Percentiles rank a stretch among this genome's conserved stretches.
These are phyloP conservation scores for Pycnococcus provasolii DNA, from an alignment of 139 green algal species.

Conservation along the genomic window DNA sequence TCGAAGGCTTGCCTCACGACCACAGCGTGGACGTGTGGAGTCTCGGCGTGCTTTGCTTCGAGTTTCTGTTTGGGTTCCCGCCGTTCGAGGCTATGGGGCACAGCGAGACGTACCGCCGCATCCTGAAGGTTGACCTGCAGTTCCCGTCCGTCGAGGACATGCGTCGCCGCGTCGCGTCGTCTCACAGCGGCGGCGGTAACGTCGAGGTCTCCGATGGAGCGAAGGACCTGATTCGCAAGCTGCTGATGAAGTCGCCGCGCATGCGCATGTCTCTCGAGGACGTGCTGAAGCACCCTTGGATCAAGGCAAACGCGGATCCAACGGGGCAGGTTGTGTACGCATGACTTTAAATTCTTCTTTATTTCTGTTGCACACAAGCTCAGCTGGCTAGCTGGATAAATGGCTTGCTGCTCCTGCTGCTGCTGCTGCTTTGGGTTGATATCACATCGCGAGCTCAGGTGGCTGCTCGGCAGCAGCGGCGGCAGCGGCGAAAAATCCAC, in stretches of 20 bases:
- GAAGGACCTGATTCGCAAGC: constrained; percentile 72
- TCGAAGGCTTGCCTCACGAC: constrained; percentile 41
- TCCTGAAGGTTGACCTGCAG: constrained; percentile 75
- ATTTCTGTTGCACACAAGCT: too few species aligned
- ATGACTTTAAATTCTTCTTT: too few species aligned
- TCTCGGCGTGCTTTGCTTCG: constrained; percentile 88
- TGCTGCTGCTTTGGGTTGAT: too few species aligned
- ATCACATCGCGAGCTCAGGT: too few species aligned
- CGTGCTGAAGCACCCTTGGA: constrained; percentile 78
- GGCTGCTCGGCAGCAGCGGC: too few species aligned
- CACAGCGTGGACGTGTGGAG: constrained; percentile 80
- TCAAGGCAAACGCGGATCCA: constrained; percentile 44
- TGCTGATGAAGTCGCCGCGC: constrained; percentile 64
- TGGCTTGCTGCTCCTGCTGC: too few species aligned
- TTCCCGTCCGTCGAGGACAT: constrained; percentile 45
- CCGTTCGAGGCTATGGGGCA: constrained; percentile 90
- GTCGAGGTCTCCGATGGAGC: constrained; percentile 46
- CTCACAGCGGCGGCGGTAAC: background rate
- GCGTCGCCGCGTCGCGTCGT: too few species aligned
- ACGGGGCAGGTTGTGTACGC: background rate
- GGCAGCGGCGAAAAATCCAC: too few species aligned
- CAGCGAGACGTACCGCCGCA: constrained; percentile 56
- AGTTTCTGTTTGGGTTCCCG: constrained; percentile 85
- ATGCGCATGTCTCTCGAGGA: constrained; percentile 53
- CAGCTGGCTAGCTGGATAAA: too few species aligned